phyloP scores from a whole-genome alignment of 1,139 yeast species.

The Blastobotrys petasosporus region DNA sequence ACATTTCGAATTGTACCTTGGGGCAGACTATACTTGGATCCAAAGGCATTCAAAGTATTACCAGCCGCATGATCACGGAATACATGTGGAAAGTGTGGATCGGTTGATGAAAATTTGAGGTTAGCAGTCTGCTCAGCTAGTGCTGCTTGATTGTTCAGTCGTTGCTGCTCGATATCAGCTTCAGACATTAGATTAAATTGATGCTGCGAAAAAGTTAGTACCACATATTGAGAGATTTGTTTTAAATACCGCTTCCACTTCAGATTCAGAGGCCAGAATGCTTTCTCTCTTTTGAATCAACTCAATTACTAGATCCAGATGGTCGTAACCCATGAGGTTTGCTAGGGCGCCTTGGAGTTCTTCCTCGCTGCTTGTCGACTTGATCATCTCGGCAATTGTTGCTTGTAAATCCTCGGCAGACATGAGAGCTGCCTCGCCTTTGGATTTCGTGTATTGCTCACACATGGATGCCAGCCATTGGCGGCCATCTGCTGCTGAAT shows the following conservation, averaged over 20 bases:
- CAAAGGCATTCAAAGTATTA: conserved; percentile 65
- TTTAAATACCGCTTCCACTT: background rate
- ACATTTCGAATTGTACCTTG: conserved; percentile 65
- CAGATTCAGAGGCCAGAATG: background rate
- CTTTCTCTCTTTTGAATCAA: conserved; percentile 49
- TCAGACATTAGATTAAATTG: conserved; percentile 40
- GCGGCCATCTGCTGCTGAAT: background rate
- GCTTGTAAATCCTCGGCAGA: conserved; percentile 22
- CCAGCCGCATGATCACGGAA: conserved; percentile 66
- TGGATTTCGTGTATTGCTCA: conserved; percentile 3
- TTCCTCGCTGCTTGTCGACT: conserved; percentile 44
- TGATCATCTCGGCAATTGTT: conserved; percentile 27
- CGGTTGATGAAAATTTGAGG: conserved; percentile 43
- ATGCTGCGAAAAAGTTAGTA: background rate
- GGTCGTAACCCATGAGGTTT: conserved; percentile 80
- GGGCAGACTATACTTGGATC: conserved; percentile 75
- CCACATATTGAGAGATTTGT: background rate
- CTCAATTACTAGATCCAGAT: conserved; percentile 68
- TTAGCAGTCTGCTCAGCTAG: conserved; percentile 41
- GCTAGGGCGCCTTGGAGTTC: conserved; percentile 62
- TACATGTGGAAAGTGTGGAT: conserved; percentile 77
- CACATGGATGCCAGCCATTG: conserved; percentile 2
- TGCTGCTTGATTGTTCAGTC: conserved; percentile 46
- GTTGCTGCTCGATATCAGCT: conserved; percentile 53
- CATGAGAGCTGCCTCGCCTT: conserved; percentile 9